A percentile compares a stretch with the other conserved stretches of the same genome.
Conservation (phyloP, 805 yeast species). For the Nakazawaea wyomingensis region DNA sequence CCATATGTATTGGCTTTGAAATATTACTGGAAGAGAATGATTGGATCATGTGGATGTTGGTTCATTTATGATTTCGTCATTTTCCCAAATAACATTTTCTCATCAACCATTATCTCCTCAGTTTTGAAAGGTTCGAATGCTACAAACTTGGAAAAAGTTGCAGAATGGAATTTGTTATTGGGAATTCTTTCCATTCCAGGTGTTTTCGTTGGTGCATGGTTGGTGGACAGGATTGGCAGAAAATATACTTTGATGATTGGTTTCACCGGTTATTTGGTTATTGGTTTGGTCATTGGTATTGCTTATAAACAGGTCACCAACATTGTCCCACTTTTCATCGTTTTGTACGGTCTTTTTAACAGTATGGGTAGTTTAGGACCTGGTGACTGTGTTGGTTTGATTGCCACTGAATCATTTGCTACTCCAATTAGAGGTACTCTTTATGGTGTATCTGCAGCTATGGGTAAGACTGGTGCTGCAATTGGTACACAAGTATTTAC, state of each 20-base stretch:
- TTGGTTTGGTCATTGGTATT: conserved; percentile 68
- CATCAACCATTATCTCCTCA: conserved; percentile 54
- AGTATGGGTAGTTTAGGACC: conserved; percentile 73
- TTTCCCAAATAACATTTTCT: conserved; percentile 72
- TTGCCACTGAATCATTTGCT: conserved; percentile 64
- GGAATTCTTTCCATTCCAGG: conserved; percentile 68
- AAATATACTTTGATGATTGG: conserved; percentile 69
- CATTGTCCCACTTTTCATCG: conserved; percentile 58
- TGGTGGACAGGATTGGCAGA: conserved; percentile 64
- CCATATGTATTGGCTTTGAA: conserved; percentile 57
- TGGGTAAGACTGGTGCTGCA: conserved; percentile 84
- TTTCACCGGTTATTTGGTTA: conserved; percentile 62
- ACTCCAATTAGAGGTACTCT: conserved; percentile 74
- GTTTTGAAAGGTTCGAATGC: conserved; percentile 38
- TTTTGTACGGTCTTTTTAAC: conserved; percentile 71
- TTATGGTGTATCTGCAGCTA: conserved; percentile 73
- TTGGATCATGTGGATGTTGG: conserved; percentile 76
- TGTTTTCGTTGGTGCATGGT: conserved; percentile 60
- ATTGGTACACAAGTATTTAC: conserved; percentile 71
- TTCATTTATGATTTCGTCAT: conserved; percentile 77
- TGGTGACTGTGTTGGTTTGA: conserved; percentile 68
- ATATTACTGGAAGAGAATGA: conserved; percentile 61
- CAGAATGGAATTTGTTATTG: conserved; percentile 69
- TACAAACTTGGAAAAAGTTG: conserved; percentile 46
- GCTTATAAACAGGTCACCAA: conserved; percentile 51